Percentiles rank a stretch among this genome's conserved stretches.
phyloP scores from a whole-genome alignment of 345 rosid species.

The Aegle marmelos region DNA sequence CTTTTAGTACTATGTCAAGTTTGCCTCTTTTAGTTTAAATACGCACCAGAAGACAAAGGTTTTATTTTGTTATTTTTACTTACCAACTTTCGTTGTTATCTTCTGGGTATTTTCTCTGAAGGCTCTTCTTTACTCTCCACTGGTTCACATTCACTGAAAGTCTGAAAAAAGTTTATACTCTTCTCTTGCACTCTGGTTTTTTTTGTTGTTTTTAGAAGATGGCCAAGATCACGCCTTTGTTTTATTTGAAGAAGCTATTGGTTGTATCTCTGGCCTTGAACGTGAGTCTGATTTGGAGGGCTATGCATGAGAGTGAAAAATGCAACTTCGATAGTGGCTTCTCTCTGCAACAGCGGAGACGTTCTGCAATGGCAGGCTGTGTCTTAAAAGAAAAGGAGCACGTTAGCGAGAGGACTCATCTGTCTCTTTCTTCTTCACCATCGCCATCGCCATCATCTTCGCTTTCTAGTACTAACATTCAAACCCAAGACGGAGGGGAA shows the following conservation, averaged over 20 bases:
- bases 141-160: not conserved
- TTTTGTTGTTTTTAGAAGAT: slow-evolving; percentile 19
- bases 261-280: slow-evolving; percentile 69
- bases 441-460: slow-evolving; percentile 14
- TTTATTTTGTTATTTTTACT: not conserved
- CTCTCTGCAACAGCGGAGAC: slow-evolving; percentile 13
- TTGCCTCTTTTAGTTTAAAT: not conserved
- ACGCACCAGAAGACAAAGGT: not conserved
- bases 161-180: not conserved
- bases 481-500: slow-evolving; percentile 29
- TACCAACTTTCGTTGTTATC: not conserved
- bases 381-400: not conserved
- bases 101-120: not conserved
- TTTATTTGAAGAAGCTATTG: slow-evolving; percentile 57
- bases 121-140: not conserved
- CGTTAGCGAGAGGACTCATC: slow-evolving; percentile 6
- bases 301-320: slow-evolving; percentile 22
- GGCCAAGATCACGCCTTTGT: slow-evolving; percentile 31
- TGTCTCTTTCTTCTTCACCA: slow-evolving; percentile 15
- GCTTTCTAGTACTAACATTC: slow-evolving; percentile 12
- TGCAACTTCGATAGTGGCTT: slow-evolving; percentile 3
- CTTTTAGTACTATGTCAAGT: not conserved
- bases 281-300: slow-evolving; percentile 51
- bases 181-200: not conserved
- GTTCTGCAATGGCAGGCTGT: slow-evolving; percentile 9